A percentile compares a stretch with the other conserved stretches of the same genome.
These are phyloP conservation scores for Pterula multifida DNA, from an alignment of 1,284 basidiomycete genomes.

Conservation along the genomic window DNA sequence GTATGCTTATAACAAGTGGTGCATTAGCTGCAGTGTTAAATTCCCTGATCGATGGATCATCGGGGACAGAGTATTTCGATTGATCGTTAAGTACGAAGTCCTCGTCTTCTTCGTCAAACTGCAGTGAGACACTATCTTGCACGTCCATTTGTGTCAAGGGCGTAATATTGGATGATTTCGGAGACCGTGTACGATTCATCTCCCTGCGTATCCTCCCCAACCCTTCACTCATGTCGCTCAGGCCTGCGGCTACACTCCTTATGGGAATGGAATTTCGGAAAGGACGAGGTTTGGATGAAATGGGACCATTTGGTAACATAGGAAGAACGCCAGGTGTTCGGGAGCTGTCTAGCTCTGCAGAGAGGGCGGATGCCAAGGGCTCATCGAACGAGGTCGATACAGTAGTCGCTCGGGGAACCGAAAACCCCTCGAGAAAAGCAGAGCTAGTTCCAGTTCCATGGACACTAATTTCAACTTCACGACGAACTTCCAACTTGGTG, in stretches of 20 bases:
- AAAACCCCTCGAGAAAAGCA: constrained; percentile 43
- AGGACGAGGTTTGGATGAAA: constrained; percentile 26
- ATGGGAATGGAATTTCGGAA: constrained; percentile 48
- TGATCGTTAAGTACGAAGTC: constrained; percentile 25
- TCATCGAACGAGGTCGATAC: constrained; percentile 59
- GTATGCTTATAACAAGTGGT: background rate
- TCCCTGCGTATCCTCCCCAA: constrained; percentile 40
- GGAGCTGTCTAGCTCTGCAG: constrained; percentile 46
- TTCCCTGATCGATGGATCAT: background rate
- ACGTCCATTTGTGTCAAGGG: constrained; percentile 19
- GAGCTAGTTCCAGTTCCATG: constrained; percentile 28
- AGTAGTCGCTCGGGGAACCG: constrained; percentile 25
- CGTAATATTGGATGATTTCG: constrained; percentile 22
- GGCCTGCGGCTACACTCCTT: constrained; percentile 28
- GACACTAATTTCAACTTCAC: constrained; percentile 56
- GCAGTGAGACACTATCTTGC: constrained; percentile 34
- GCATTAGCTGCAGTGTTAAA: background rate
- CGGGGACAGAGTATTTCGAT: background rate
- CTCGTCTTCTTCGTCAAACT: constrained; percentile 65
- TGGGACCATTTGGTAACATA: constrained; percentile 65
- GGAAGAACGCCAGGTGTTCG: constrained; percentile 44
- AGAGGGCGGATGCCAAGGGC: constrained; percentile 62
- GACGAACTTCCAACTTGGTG: constrained; percentile 55
- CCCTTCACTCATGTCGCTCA: constrained; percentile 47
- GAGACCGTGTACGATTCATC: constrained; percentile 30